phyloP scores from a whole-genome alignment of 768 basidiomycete species.

The Mycena rebaudengoi region DNA sequence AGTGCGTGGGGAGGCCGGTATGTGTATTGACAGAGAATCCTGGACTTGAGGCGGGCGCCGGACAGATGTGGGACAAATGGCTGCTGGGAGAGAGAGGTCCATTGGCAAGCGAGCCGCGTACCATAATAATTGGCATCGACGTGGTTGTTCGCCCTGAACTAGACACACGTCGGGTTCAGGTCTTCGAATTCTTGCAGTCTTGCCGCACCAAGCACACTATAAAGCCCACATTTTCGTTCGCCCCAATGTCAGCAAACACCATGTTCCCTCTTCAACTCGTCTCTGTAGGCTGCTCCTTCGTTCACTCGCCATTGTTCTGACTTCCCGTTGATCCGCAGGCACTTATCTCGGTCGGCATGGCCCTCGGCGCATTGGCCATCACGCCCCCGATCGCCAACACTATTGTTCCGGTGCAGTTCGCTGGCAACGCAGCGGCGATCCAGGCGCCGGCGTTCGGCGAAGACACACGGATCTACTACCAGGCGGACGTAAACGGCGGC shows the following conservation, averaged over 20 bases:
- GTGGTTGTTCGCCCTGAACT: constrained; percentile 8
- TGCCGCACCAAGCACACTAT: constrained; percentile 9
- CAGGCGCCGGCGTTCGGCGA: constrained; percentile 7
- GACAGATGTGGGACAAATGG: constrained; percentile 4
- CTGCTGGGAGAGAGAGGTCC: constrained; percentile 5
- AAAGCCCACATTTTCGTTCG: constrained; percentile 7
- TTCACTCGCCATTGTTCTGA: constrained; percentile 11
- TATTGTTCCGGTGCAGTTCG: constrained; percentile 8
- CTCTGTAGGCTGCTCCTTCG: constrained; percentile 11
- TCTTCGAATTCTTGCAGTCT: constrained; percentile 6
- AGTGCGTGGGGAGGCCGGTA: too few species aligned
- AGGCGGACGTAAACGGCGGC: constrained; percentile 1
- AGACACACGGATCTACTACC: constrained; percentile 15
- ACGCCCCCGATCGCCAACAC: constrained; percentile 6
- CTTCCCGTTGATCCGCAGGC: constrained; percentile 8
- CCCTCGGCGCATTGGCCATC: constrained; percentile 7
- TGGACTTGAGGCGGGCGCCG: constrained; percentile 4
- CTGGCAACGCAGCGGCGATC: constrained; percentile 4
- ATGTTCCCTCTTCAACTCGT: constrained; percentile 6
- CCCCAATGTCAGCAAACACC: constrained; percentile 6
- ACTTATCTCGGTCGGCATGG: constrained; percentile 4
- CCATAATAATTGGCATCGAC: constrained; percentile 8
- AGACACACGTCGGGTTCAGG: constrained; percentile 4
- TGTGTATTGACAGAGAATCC: too few species aligned
- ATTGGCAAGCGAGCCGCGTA: constrained; percentile 2